phyloP scores from a whole-genome alignment of 2,329 filamentous ascomycete species.

The Epicoccum sorghinum region DNA sequence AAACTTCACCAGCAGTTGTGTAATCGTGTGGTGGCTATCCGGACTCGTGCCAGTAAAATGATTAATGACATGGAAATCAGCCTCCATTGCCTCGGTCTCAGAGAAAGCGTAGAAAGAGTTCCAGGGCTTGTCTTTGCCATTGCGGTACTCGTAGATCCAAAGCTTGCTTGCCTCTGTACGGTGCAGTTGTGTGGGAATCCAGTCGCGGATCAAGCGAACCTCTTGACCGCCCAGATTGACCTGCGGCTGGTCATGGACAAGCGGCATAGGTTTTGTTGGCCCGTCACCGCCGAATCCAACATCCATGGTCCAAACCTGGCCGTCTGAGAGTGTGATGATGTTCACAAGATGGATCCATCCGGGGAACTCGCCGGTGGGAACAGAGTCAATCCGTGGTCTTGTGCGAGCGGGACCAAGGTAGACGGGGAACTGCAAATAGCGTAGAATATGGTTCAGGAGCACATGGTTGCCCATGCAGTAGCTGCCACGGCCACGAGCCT shows the following conservation, averaged over 20 bases:
- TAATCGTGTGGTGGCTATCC: conserved; percentile 42
- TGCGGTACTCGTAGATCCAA: conserved; percentile 68
- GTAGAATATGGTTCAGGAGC: conserved; percentile 61
- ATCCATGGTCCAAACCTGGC: conserved; percentile 62
- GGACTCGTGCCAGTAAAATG: conserved; percentile 41
- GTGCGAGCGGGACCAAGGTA: conserved; percentile 62
- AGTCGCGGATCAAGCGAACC: conserved; percentile 60
- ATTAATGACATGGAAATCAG: conserved; percentile 51
- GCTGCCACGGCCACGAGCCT: conserved; percentile 56
- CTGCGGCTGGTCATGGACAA: conserved; percentile 52
- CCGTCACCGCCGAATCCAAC: conserved; percentile 70
- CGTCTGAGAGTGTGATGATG: conserved; percentile 61
- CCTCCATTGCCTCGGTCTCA: conserved; percentile 48
- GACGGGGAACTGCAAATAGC: conserved; percentile 58
- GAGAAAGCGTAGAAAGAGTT: conserved; percentile 52
- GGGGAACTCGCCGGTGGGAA: conserved; percentile 50
- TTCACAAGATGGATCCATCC: conserved; percentile 67
- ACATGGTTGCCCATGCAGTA: conserved; percentile 67
- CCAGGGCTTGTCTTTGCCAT: conserved; percentile 45
- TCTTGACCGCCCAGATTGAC: conserved; percentile 62
- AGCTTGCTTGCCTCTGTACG: conserved; percentile 50
- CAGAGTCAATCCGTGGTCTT: conserved; percentile 40
- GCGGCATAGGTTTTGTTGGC: conserved; percentile 62
- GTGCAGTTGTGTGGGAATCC: conserved; percentile 54
- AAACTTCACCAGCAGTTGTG: conserved; percentile 49